These are phyloP conservation scores for Calonectria leucothoes DNA, from an alignment of 2,329 filamentous ascomycete genomes.

Conservation along the genomic window DNA sequence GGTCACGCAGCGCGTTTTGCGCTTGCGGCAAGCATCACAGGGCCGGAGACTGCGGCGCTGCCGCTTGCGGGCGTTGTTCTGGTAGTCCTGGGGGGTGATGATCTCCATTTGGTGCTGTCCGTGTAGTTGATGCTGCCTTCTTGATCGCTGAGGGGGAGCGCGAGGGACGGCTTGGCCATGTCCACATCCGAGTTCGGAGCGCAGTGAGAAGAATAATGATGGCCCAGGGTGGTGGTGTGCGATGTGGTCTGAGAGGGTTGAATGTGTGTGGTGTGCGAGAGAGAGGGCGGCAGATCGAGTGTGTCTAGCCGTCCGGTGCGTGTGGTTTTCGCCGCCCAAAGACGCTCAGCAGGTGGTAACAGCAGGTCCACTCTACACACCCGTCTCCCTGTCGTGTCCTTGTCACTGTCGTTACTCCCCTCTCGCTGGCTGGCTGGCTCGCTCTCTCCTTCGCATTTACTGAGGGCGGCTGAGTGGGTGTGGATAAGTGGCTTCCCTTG, in stretches of 20 bases:
- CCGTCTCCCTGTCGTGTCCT: conserved; percentile 1
- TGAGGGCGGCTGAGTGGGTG: neutral
- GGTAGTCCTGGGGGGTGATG: conserved; percentile 46
- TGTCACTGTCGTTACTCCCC: neutral
- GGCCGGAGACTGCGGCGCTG: conserved; percentile 44
- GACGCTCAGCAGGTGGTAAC: neutral
- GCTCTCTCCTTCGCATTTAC: neutral
- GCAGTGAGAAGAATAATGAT: neutral
- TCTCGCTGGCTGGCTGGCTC: neutral
- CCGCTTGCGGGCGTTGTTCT: conserved; percentile 43
- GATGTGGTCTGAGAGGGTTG: neutral
- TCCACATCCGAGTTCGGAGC: conserved; percentile 16
- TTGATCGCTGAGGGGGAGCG: conserved; percentile 14
- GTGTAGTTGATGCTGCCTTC: conserved; percentile 21
- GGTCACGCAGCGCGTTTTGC: conserved; percentile 48
- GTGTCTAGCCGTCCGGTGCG: neutral
- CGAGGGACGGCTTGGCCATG: conserved; percentile 25
- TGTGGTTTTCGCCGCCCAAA: neutral
- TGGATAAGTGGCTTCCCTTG: conserved; percentile 4
- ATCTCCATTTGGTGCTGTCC: conserved; percentile 43
- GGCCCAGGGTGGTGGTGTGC: neutral
- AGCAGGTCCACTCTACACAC: neutral
- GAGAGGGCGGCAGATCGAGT: neutral
- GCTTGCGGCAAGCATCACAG: conserved; percentile 48
- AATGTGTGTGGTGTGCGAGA: neutral